phyloP scores from a whole-genome alignment of 2,329 filamentous ascomycete species.

The Monosporascus cannonballus region DNA sequence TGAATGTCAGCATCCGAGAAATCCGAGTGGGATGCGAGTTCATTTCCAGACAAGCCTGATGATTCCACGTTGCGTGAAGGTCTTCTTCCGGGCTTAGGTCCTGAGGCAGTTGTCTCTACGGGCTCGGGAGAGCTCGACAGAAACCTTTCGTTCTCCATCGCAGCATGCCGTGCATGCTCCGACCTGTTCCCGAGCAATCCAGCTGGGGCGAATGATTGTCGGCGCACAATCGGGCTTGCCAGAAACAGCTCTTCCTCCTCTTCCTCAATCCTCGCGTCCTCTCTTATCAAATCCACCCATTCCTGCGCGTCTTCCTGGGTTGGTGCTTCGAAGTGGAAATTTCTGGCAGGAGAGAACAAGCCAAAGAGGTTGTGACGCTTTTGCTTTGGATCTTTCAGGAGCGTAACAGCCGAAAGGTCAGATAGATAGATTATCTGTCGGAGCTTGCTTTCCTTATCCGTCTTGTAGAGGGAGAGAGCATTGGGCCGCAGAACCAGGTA shows the following conservation, averaged over 20 bases:
- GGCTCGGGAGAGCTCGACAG: conserved; percentile 59
- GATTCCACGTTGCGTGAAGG: conserved; percentile 59
- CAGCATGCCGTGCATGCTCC: conserved; percentile 12
- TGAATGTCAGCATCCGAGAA: conserved; percentile 66
- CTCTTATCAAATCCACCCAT: conserved; percentile 80
- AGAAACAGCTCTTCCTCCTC: conserved; percentile 80
- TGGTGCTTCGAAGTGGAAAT: conserved; percentile 81
- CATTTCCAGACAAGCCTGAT: conserved; percentile 57
- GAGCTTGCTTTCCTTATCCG: conserved; percentile 82
- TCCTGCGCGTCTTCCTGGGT: conserved; percentile 70
- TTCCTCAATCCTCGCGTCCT: conserved; percentile 77
- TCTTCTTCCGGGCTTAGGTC: conserved; percentile 34
- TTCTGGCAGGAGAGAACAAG: conserved; percentile 83
- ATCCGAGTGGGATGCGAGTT: conserved; percentile 77
- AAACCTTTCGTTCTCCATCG: conserved; percentile 34
- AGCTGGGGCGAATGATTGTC: conserved; percentile 35
- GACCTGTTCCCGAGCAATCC: conserved; percentile 17
- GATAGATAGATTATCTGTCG: conserved; percentile 82
- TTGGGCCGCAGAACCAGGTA: conserved; percentile 89
- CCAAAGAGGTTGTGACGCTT: conserved; percentile 85
- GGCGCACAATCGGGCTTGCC: conserved; percentile 55
- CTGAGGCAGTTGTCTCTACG: conserved; percentile 31
- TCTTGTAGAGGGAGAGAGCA: conserved; percentile 86
- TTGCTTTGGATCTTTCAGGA: conserved; percentile 83
- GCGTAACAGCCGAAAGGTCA: conserved; percentile 85